Conservation (phyloP, 2,329 filamentous ascomycete species). For the Alternaria sp. region DNA sequence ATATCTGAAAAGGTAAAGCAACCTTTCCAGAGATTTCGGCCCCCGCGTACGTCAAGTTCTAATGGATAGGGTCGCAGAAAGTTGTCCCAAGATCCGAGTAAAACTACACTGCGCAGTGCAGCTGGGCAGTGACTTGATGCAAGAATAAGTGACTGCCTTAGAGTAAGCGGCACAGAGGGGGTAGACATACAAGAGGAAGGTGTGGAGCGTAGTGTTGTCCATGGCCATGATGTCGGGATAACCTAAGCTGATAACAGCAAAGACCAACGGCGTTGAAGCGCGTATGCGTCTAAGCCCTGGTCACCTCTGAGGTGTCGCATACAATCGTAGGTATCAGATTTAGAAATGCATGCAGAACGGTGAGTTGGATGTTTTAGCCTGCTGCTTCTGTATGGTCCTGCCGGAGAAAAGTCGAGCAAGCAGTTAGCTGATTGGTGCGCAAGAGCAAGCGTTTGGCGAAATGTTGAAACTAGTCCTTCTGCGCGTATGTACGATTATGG, state of each 20-base stretch:
- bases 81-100: slow-evolving; percentile 96
- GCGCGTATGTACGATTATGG: slow-evolving; percentile 34
- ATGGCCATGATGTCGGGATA: slow-evolving; percentile 39
- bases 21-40: slow-evolving; percentile 81
- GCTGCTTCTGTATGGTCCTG: slow-evolving; percentile 33
- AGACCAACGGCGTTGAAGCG: slow-evolving; percentile 36
- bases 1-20: slow-evolving; percentile 89
- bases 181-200: slow-evolving; percentile 60
- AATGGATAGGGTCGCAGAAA: slow-evolving; percentile 81
- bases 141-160: slow-evolving; percentile 31
- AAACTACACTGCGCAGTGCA: slow-evolving; percentile 72
- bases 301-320: slow-evolving; percentile 26
- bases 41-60: slow-evolving; percentile 79
- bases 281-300: slow-evolving; percentile 37
- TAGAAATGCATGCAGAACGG: slow-evolving; percentile 38
- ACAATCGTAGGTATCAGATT: slow-evolving; percentile 37
- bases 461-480: slow-evolving; percentile 40
- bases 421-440: slow-evolving; percentile 32
- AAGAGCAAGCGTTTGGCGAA: slow-evolving; percentile 28
- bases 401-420: slow-evolving; percentile 26
- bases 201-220: slow-evolving; percentile 68
- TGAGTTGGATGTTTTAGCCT: slow-evolving; percentile 36
- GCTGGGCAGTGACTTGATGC: slow-evolving; percentile 44
- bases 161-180: slow-evolving; percentile 26
- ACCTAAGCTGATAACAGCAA: slow-evolving; percentile 40